Conservation (phyloP, 2,329 filamentous ascomycete species). For the Colletotrichum lindemuthianum region DNA sequence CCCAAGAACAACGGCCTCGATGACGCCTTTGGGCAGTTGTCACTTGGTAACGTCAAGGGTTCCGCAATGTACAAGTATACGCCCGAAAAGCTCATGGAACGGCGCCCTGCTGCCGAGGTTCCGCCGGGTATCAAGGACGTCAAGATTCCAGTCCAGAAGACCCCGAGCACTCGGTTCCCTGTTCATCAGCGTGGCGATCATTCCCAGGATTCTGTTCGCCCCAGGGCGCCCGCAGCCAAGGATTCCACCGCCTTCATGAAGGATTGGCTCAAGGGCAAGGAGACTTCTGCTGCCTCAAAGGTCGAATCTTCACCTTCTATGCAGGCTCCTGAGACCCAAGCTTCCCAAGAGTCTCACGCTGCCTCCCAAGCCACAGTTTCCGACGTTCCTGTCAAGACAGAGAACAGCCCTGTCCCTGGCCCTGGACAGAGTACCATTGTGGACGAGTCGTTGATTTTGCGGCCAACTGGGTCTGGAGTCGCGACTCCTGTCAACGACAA, state of each 20-base stretch:
- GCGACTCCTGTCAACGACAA: no score
- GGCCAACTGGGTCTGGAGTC: no score
- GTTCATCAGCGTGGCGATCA: neutral
- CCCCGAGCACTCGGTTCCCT: neutral
- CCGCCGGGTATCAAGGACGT: slow-evolving; percentile 21
- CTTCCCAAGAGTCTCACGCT: no score
- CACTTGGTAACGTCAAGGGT: slow-evolving; percentile 17
- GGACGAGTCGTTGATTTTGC: no score
- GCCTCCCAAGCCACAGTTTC: no score
- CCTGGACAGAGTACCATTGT: no score
- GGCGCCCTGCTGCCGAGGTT: slow-evolving; percentile 3
- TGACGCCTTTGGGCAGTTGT: slow-evolving; percentile 21
- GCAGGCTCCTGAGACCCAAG: no score
- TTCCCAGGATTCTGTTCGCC: neutral
- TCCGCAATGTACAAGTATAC: slow-evolving; percentile 30
- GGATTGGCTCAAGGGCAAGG: neutral
- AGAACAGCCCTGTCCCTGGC: no score
- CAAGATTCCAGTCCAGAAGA: slow-evolving; percentile 10
- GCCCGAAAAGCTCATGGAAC: slow-evolving; percentile 5
- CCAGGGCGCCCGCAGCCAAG: no score
- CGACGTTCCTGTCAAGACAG: no score
- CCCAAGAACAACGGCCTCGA: neutral
- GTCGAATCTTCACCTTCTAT: no score
- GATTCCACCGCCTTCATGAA: neutral
- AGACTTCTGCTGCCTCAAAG: neutral